These are phyloP conservation scores for Rubia yunnanensis DNA, from an alignment of 257 asterid species.

Conservation along the genomic window DNA sequence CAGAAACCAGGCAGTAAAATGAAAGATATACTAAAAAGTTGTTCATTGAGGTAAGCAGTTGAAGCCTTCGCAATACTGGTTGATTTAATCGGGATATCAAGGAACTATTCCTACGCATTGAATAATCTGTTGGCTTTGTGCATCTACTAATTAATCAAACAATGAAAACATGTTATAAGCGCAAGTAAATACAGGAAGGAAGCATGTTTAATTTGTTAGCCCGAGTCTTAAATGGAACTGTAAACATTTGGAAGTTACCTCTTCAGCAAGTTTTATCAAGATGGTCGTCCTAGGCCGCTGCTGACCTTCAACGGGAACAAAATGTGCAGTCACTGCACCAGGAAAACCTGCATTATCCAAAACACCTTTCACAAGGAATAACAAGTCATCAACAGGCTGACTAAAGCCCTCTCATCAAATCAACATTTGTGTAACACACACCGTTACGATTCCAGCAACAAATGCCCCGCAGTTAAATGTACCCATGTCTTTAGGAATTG, in stretches of 20 bases:
- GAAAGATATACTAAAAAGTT: background rate
- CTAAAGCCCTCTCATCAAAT: background rate
- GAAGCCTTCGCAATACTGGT: too few species aligned
- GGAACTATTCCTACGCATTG: background rate
- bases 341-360: too few species aligned
- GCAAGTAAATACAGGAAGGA: background rate
- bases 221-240: background rate
- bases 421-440: slow-evolving; percentile 19
- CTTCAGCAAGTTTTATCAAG: too few species aligned
- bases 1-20: too few species aligned
- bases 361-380: slow-evolving; percentile 55
- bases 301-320: too few species aligned
- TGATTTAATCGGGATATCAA: too few species aligned
- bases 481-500: too few species aligned
- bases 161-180: background rate
- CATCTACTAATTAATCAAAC: too few species aligned
- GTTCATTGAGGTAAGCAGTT: background rate
- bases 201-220: background rate
- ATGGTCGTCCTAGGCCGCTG: too few species aligned
- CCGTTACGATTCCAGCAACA: slow-evolving; percentile 94
- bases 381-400: slow-evolving; percentile 11
- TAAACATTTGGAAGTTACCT: slow-evolving; percentile 6
- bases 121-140: background rate
- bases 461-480: too few species aligned
- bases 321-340: too few species aligned